phyloP scores from a whole-genome alignment of 768 basidiomycete genomes.

The Termitomyces sp. region DNA sequence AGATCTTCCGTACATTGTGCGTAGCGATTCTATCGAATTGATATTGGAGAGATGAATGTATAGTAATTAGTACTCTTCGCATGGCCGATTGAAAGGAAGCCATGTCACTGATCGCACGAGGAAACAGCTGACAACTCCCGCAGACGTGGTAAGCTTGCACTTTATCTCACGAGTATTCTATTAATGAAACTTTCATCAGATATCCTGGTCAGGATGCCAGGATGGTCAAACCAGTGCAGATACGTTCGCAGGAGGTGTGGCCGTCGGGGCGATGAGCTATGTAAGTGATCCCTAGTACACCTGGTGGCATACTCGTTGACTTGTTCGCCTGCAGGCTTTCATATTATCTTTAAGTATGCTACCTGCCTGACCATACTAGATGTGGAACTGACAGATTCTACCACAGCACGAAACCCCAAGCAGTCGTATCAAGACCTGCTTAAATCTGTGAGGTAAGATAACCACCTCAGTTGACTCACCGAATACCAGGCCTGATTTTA shows the following conservation, averaged over 20 bases:
- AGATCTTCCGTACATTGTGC: slow-evolving; percentile 49
- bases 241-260: slow-evolving; percentile 55
- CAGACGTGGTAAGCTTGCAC: slow-evolving; percentile 55
- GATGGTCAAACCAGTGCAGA: slow-evolving; percentile 74
- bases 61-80: slow-evolving; percentile 47
- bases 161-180: background rate
- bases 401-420: slow-evolving; percentile 39
- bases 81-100: slow-evolving; percentile 45
- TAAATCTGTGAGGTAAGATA: slow-evolving; percentile 45
- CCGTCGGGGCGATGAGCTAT: slow-evolving; percentile 78
- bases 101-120: slow-evolving; percentile 30
- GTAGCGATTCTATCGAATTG: slow-evolving; percentile 5
- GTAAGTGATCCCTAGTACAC: slow-evolving; percentile 32
- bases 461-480: background rate
- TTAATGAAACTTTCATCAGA: slow-evolving; percentile 28
- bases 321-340: slow-evolving; percentile 46
- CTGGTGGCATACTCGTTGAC: background rate
- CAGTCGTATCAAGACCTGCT: slow-evolving; percentile 68
- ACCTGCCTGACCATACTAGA: background rate
- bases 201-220: slow-evolving; percentile 68
- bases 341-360: slow-evolving; percentile 42
- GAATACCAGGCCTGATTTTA: background rate
- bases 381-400: background rate
- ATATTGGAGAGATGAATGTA: background rate
- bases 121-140: slow-evolving; percentile 48